Evolutionary conservation across 164 flowering plant species (phyloP).

Genomic region (Platanus orientalis): DNA sequence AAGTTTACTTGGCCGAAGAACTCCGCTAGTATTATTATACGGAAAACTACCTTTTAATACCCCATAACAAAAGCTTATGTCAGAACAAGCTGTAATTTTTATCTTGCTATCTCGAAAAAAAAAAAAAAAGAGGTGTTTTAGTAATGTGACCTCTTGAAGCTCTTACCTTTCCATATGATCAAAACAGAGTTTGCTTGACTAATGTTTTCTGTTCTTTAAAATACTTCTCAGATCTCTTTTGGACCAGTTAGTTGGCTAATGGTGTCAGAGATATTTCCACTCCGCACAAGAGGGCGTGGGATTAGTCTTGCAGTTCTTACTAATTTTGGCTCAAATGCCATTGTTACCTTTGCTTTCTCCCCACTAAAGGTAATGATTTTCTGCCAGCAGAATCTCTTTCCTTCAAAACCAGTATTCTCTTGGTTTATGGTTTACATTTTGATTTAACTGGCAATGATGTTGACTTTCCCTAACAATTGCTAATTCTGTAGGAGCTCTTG

Average conservation of each 20-base stretch:
- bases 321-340: constrained; percentile 89
- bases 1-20: too few species aligned
- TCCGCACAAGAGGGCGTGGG: constrained; percentile 88
- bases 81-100: too few species aligned
- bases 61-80: too few species aligned
- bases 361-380: constrained; percentile 65
- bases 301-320: constrained; percentile 94
- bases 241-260: constrained; percentile 97
- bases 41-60: too few species aligned
- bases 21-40: too few species aligned
- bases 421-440: too few species aligned
- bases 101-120: too few species aligned
- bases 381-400: neutral
- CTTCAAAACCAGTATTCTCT: too few species aligned
- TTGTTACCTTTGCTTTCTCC: constrained; percentile 88
- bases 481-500: constrained; percentile 57
- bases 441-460: neutral
- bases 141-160: too few species aligned
- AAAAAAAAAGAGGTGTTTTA: too few species aligned
- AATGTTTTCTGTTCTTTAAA: constrained; percentile 1
- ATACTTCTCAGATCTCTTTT: constrained; percentile 80
- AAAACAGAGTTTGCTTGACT: neutral
- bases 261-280: constrained; percentile 94
- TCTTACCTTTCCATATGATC: too few species aligned
- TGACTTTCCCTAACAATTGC: constrained; percentile 1